These are phyloP conservation scores for Nepenthes gracilis DNA, from an alignment of 148 eudicot genomes.

Conservation along the genomic window DNA sequence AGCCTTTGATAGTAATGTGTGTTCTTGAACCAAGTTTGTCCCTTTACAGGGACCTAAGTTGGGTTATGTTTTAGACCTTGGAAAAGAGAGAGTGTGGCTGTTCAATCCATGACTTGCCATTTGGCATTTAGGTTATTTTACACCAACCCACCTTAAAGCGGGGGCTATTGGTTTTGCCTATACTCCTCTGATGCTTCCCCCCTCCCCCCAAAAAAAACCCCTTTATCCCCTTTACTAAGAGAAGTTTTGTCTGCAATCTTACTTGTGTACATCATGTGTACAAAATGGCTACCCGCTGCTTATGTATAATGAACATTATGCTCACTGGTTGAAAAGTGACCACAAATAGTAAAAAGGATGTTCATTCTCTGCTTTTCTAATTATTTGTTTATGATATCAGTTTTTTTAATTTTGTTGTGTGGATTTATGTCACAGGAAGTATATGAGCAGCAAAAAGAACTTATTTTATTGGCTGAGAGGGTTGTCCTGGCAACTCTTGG, in stretches of 20 bases:
- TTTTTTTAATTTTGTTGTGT: not conserved
- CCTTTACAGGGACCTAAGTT: too few species aligned
- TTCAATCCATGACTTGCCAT: too few species aligned
- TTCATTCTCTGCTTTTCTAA: not conserved
- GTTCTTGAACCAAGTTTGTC: too few species aligned
- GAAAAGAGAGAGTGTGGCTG: too few species aligned
- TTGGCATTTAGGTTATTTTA: too few species aligned
- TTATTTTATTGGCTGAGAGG: slow-evolving; percentile 45
- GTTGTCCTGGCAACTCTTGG: slow-evolving; percentile 47
- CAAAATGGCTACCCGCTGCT: not conserved
- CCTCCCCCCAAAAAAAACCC: too few species aligned
- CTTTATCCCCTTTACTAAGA: not conserved
- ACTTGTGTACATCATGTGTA: not conserved
- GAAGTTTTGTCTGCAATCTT: not conserved
- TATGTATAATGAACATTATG: not conserved
- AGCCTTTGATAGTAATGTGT: too few species aligned
- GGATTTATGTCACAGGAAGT: slow-evolving; percentile 31
- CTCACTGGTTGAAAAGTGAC: not conserved
- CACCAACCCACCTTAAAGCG: too few species aligned
- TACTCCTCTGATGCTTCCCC: too few species aligned
- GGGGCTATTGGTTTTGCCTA: too few species aligned
- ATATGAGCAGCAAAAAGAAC: slow-evolving; percentile 49
- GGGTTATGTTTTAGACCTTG: too few species aligned
- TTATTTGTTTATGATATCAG: not conserved
- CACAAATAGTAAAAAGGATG: not conserved